phyloP scores from a whole-genome alignment of 176 grass and related monocot genomes.

The Triticum turgidum region DNA sequence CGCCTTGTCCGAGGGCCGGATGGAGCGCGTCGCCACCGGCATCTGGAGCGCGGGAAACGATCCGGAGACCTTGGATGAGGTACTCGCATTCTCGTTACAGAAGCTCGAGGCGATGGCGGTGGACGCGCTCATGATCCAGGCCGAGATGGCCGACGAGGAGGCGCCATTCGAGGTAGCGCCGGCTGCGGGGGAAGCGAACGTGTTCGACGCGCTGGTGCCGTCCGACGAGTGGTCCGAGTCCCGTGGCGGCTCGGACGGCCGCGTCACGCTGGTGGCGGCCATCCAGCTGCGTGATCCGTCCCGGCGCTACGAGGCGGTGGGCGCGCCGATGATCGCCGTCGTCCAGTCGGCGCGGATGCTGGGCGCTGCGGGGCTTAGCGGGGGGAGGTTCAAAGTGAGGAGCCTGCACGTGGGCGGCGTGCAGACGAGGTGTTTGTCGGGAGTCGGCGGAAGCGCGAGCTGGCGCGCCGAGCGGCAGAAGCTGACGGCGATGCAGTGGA shows the following conservation, averaged over 20 bases:
- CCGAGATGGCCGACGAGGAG: conserved; percentile 66
- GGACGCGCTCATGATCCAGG: conserved; percentile 75
- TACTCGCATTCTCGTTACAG: conserved; percentile 71
- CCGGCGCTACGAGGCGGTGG: conserved; percentile 75
- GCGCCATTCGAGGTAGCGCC: conserved; percentile 60
- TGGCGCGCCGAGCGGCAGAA: conserved; percentile 71
- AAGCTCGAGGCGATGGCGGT: conserved; percentile 91
- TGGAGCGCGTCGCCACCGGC: conserved; percentile 64
- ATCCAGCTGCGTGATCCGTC: conserved; percentile 78
- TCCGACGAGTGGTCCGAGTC: conserved; percentile 44
- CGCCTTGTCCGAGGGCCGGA: conserved; percentile 58
- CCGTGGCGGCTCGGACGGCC: conserved; percentile 24
- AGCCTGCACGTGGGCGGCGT: conserved; percentile 83
- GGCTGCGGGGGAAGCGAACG: conserved; percentile 1
- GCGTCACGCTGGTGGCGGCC: conserved; percentile 44
- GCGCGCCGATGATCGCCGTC: conserved; percentile 70
- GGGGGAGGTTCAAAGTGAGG: conserved; percentile 61
- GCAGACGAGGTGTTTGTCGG: conserved; percentile 39
- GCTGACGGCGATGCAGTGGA: conserved; percentile 86
- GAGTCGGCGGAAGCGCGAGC: conserved; percentile 28
- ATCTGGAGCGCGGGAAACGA: conserved; percentile 62
- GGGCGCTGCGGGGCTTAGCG: conserved; percentile 21
- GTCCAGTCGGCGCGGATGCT: conserved; percentile 53
- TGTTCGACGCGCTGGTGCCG: conserved; percentile 57
- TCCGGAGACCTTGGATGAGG: conserved; percentile 68